phyloP scores from a whole-genome alignment of 2,329 filamentous ascomycete genomes.

The Drechslerella stenobrocha region DNA sequence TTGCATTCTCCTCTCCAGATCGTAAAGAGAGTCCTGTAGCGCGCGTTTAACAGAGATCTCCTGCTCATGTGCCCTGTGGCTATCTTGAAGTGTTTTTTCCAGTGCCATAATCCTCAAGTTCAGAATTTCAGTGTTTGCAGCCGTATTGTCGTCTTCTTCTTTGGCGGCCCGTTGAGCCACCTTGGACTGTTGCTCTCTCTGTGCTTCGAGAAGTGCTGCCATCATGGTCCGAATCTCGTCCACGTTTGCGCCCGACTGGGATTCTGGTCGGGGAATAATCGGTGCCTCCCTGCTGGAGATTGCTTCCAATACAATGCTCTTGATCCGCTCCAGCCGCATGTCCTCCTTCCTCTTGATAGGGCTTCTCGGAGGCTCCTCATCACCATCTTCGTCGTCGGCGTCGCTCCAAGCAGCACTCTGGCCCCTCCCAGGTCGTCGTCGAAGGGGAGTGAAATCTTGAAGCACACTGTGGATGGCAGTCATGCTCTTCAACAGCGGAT shows the following conservation, averaged over 20 bases:
- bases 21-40: constrained; percentile 72
- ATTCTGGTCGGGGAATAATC: constrained; percentile 16
- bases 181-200: constrained; percentile 6
- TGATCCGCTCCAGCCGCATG: constrained; percentile 78
- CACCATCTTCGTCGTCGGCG: constrained; percentile 91
- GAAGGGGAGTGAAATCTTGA: constrained; percentile 61
- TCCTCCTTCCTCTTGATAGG: constrained; percentile 72
- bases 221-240: constrained; percentile 28
- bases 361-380: constrained; percentile 54
- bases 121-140: constrained; percentile 55
- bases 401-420: constrained; percentile 71
- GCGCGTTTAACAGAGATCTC: constrained; percentile 67
- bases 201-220: constrained; percentile 31
- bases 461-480: constrained; percentile 73
- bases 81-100: constrained; percentile 68
- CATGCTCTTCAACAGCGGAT: constrained; percentile 79
- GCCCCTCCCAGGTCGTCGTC: constrained; percentile 63
- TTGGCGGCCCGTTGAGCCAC: constrained; percentile 13
- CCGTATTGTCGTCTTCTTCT: constrained; percentile 27
- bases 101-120: constrained; percentile 67
- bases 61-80: constrained; percentile 67
- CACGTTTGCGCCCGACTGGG: not conserved
- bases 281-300: constrained; percentile 56
- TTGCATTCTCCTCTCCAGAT: constrained; percentile 62
- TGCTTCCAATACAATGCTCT: constrained; percentile 68